phyloP scores from a whole-genome alignment of 2,329 filamentous ascomycete genomes.

The Leptosphaerulina australis region DNA sequence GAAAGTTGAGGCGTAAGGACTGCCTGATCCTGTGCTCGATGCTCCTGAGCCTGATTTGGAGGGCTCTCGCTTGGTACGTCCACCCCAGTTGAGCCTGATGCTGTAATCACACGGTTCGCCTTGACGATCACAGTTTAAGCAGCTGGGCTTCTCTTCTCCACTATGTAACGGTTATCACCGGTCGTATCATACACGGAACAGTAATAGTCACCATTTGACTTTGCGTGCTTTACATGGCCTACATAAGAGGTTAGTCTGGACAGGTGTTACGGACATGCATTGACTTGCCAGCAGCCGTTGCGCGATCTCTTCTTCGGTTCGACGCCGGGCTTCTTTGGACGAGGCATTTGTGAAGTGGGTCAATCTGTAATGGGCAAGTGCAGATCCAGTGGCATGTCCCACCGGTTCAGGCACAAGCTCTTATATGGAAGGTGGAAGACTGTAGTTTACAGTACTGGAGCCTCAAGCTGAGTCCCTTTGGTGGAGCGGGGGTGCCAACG shows the following conservation, averaged over 20 bases:
- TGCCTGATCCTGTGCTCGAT: slow-evolving; percentile 32
- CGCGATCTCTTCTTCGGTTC: slow-evolving; percentile 71
- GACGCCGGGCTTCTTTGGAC: slow-evolving; percentile 67
- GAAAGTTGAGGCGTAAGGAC: slow-evolving; percentile 39
- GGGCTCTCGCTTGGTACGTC: slow-evolving; percentile 67
- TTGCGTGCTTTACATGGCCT: slow-evolving; percentile 83
- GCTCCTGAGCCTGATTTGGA: slow-evolving; percentile 35
- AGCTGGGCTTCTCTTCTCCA: slow-evolving; percentile 76
- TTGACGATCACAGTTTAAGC: slow-evolving; percentile 73
- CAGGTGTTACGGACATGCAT: slow-evolving; percentile 6
- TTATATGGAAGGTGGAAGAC: slow-evolving; percentile 18
- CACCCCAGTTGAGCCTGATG: slow-evolving; percentile 81
- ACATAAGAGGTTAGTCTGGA: slow-evolving; percentile 21
- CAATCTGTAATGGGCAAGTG: slow-evolving; percentile 3
- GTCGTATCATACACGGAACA: not conserved
- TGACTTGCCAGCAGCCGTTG: slow-evolving; percentile 68
- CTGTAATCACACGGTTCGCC: slow-evolving; percentile 80
- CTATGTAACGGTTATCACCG: slow-evolving; percentile 43
- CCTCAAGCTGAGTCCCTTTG: slow-evolving; percentile 2
- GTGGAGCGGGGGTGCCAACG: slow-evolving; percentile 5
- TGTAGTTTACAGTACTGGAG: slow-evolving; percentile 1
- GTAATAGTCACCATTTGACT: slow-evolving; percentile 68
- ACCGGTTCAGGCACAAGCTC: not conserved
- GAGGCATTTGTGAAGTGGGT: slow-evolving; percentile 59
- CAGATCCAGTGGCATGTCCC: slow-evolving; percentile 7